These are phyloP conservation scores for Rhododendron griersonianum DNA, from an alignment of 148 eudicot genomes.

Conservation along the genomic window DNA sequence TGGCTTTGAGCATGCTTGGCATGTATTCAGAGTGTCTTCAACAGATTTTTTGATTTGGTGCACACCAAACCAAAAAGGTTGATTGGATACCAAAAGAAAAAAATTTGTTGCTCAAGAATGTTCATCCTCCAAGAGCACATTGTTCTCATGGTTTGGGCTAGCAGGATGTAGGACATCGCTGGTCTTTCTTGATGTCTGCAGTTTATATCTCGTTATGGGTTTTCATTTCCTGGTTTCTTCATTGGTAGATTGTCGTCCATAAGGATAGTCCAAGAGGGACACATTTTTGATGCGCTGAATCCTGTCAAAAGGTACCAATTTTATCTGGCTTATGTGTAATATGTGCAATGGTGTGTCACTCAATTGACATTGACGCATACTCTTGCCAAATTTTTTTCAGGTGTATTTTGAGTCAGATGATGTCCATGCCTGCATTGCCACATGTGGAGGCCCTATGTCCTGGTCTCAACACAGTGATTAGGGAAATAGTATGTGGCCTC, in stretches of 20 bases:
- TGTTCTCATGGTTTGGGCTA: not conserved
- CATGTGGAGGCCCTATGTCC: too few species aligned
- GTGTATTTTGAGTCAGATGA: conserved; percentile 49
- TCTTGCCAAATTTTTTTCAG: conserved; percentile 18
- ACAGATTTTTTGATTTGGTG: too few species aligned
- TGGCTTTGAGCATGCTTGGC: too few species aligned
- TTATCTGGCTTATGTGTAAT: not conserved
- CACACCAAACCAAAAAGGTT: too few species aligned
- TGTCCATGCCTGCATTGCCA: conserved; percentile 10
- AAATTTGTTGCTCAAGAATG: not conserved
- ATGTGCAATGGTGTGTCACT: not conserved
- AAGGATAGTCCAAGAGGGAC: not conserved
- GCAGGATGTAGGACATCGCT: not conserved
- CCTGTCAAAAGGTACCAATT: not conserved
- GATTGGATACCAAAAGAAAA: too few species aligned
- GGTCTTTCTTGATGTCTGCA: not conserved
- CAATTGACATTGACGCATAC: not conserved
- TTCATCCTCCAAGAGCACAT: not conserved
- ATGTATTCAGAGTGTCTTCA: too few species aligned
- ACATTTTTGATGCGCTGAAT: too few species aligned
- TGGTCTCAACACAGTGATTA: too few species aligned
- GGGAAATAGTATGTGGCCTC: too few species aligned
- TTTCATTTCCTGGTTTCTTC: not conserved
- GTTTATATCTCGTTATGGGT: not conserved
- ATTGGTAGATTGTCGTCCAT: conserved; percentile 1